Evolutionary conservation across 2,329 filamentous ascomycete species (phyloP).

Genomic region (Phyllosticta paracitricarpa): DNA sequence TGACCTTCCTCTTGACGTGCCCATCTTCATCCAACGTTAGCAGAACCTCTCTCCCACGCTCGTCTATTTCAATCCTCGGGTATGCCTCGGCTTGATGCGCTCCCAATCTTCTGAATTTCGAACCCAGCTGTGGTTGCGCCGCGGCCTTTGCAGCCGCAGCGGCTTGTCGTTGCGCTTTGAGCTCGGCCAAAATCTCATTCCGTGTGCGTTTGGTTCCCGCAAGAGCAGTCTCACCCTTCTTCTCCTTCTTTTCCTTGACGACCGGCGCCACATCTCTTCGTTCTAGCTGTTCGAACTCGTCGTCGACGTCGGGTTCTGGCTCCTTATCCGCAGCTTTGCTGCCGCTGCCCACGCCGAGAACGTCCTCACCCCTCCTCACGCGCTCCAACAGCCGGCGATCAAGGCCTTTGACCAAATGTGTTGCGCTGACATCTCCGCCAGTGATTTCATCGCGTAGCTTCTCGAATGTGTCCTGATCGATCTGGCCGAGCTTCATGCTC

Average conservation of each 20-base stretch:
- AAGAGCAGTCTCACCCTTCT: conserved; percentile 43
- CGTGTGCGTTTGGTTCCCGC: conserved; percentile 44
- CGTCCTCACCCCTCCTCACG: conserved; percentile 55
- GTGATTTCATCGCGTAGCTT: conserved; percentile 64
- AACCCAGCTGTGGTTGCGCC: conserved; percentile 40
- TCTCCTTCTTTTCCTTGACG: conserved; percentile 47
- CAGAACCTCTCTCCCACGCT: conserved; percentile 46
- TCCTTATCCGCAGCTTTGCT: conserved; percentile 26
- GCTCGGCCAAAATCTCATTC: conserved; percentile 49
- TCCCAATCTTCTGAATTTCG: conserved; percentile 45
- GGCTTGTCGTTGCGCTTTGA: conserved; percentile 45
- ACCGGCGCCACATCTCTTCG: conserved; percentile 61
- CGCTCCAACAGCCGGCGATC: conserved; percentile 72
- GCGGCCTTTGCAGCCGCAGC: conserved; percentile 34
- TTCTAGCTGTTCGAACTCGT: conserved; percentile 43
- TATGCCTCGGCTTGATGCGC: conserved; percentile 36
- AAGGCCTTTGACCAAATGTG: conserved; percentile 83
- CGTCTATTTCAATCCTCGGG: conserved; percentile 46
- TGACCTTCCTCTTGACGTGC: conserved; percentile 51
- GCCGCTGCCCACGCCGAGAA: conserved; percentile 28
- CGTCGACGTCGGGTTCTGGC: conserved; percentile 28
- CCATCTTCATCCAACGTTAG: conserved; percentile 50
- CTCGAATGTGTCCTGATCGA: conserved; percentile 71
- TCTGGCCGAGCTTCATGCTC: conserved; percentile 70
- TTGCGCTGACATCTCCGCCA: conserved; percentile 69